These are phyloP conservation scores for Coemansia sp. DNA, from an alignment of 192 early-diverging fungal genomes.

Conservation along the genomic window DNA sequence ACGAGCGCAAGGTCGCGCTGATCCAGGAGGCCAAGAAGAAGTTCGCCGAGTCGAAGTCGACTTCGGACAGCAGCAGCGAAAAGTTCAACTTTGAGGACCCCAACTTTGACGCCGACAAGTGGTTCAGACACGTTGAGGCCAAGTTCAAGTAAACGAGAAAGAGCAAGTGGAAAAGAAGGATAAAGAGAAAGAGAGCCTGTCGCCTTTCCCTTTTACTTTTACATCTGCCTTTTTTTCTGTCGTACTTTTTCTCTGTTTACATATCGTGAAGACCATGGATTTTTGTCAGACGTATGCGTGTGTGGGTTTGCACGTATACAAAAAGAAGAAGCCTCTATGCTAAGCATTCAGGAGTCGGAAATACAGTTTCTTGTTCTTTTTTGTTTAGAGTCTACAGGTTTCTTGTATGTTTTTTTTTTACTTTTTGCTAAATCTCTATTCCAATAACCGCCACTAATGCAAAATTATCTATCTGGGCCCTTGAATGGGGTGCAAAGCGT, in stretches of 20 bases:
- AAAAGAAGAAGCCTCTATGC: not conserved
- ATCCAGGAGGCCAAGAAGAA: conserved; percentile 53
- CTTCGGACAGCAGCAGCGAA: conserved; percentile 9
- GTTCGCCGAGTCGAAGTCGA: conserved; percentile 39
- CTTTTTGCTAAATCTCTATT: not conserved
- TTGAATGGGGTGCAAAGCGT: too few species aligned
- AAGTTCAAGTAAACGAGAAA: conserved; percentile 17
- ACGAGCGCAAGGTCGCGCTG: conserved; percentile 47
- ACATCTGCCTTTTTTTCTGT: too few species aligned
- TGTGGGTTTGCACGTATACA: too few species aligned
- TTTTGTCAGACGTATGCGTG: too few species aligned
- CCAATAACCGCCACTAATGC: too few species aligned
- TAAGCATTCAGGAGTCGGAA: not conserved
- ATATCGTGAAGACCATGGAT: too few species aligned
- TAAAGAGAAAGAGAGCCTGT: not conserved
- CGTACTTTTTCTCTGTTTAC: too few species aligned
- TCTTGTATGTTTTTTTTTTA: conserved; percentile 1
- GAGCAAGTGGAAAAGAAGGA: not conserved
- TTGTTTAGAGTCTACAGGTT: not conserved
- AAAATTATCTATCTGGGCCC: too few species aligned
- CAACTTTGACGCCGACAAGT: conserved; percentile 50
- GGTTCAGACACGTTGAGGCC: conserved; percentile 43
- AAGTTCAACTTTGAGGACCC: conserved; percentile 46
- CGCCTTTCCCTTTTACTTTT: not conserved
- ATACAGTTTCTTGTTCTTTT: not conserved